Evolutionary conservation across 2,329 filamentous ascomycete species (phyloP).

Genomic region (Neonectria neomacrospora): DNA sequence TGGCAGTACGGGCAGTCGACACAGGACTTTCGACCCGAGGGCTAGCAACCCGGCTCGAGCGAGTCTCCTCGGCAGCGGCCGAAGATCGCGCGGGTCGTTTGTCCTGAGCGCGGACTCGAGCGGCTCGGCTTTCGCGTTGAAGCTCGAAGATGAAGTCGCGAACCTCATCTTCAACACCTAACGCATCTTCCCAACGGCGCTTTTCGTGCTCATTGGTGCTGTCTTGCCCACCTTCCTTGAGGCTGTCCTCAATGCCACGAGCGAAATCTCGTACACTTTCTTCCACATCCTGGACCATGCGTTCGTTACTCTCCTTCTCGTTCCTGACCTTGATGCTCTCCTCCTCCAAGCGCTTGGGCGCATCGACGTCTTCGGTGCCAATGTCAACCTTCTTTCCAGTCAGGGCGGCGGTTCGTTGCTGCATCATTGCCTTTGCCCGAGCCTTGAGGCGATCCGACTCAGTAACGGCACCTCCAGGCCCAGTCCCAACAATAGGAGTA

Average conservation of each 20-base stretch:
- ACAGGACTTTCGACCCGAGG: constrained; percentile 65
- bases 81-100: constrained; percentile 58
- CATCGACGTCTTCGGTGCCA: constrained; percentile 77
- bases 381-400: constrained; percentile 82
- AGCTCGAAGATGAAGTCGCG: constrained; percentile 98
- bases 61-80: constrained; percentile 56
- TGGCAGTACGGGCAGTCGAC: constrained; percentile 63
- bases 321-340: constrained; percentile 83
- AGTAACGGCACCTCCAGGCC: constrained; percentile 88
- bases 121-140: constrained; percentile 83
- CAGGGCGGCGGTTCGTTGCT: constrained; percentile 92
- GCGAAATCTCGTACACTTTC: constrained; percentile 93
- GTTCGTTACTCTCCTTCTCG: constrained; percentile 93
- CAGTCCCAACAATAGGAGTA: constrained; percentile 86
- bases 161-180: constrained; percentile 96
- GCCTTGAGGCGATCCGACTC: constrained; percentile 96
- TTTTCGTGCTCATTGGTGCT: constrained; percentile 88
- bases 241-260: constrained; percentile 82
- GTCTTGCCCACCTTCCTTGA: constrained; percentile 83
- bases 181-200: constrained; percentile 92
- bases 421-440: constrained; percentile 97
- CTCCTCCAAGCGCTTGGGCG: constrained; percentile 86
- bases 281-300: constrained; percentile 96
- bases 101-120: constrained; percentile 73
- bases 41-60: constrained; percentile 51